These are phyloP conservation scores for Thelephora aurantiotincta DNA, from an alignment of 768 basidiomycete species.

Conservation along the genomic window DNA sequence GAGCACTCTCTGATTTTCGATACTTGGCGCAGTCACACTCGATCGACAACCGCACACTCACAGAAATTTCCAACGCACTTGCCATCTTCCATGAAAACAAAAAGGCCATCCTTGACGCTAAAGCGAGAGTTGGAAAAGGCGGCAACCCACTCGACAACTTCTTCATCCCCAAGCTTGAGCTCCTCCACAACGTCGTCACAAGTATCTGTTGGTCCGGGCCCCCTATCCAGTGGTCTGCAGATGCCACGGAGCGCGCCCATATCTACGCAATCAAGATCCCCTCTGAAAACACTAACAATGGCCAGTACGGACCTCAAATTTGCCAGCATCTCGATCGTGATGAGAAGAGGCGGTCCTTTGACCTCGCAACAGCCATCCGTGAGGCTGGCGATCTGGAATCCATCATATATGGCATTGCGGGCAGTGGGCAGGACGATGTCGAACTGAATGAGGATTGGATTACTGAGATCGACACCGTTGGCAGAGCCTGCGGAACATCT, in stretches of 20 bases:
- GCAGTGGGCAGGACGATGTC: neutral
- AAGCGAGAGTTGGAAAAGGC: constrained; percentile 14
- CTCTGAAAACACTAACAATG: neutral
- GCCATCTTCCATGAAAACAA: constrained; percentile 22
- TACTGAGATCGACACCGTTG: neutral
- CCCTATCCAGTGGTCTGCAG: constrained; percentile 21
- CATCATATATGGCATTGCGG: neutral
- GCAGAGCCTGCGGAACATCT: neutral
- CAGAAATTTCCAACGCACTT: constrained; percentile 9
- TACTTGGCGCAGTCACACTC: constrained; percentile 20
- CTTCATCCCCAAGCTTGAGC: constrained; percentile 28
- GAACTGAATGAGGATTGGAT: neutral
- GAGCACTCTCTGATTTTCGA: constrained; percentile 22
- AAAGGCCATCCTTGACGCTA: constrained; percentile 16
- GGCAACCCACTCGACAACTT: constrained; percentile 16
- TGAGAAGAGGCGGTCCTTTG: neutral
- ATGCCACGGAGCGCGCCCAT: constrained; percentile 16
- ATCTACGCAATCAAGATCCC: neutral
- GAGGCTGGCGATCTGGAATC: neutral
- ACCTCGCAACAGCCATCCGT: neutral
- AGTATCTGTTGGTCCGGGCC: constrained; percentile 14
- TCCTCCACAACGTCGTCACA: constrained; percentile 16
- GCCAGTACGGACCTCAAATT: constrained; percentile 12
- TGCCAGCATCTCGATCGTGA: constrained; percentile 5
- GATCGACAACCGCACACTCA: constrained; percentile 6